Conservation (phyloP, 495 filamentous ascomycete genomes). For the Amphirosellinia nigrospora region DNA sequence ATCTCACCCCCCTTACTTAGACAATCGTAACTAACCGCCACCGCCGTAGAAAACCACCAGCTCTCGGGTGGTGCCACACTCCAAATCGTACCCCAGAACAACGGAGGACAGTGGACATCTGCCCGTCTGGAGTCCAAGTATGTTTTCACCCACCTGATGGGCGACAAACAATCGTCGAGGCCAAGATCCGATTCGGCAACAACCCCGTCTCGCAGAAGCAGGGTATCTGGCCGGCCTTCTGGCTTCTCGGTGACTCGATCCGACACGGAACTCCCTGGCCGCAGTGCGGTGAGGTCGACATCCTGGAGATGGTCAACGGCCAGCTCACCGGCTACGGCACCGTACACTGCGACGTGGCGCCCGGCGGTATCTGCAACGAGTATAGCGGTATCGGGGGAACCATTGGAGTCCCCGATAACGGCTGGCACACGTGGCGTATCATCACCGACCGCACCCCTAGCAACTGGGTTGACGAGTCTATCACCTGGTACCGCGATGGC, state of each 20-base stretch:
- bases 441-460: slow-evolving; percentile 48
- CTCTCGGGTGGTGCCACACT: slow-evolving; percentile 50
- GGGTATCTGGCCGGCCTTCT: slow-evolving; percentile 63
- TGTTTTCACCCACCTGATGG: slow-evolving; percentile 51
- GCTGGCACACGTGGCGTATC: slow-evolving; percentile 56
- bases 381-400: slow-evolving; percentile 44
- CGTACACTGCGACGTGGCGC: slow-evolving; percentile 51
- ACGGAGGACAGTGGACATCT: slow-evolving; percentile 52
- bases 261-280: slow-evolving; percentile 52
- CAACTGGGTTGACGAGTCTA: slow-evolving; percentile 49
- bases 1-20: not conserved
- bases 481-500: slow-evolving; percentile 57
- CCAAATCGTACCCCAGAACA: slow-evolving; percentile 53
- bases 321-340: slow-evolving; percentile 52
- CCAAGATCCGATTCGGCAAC: slow-evolving; percentile 50
- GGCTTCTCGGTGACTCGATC: slow-evolving; percentile 54
- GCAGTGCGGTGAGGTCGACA: slow-evolving; percentile 57
- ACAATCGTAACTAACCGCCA: not conserved
- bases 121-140: slow-evolving; percentile 55
- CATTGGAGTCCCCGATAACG: slow-evolving; percentile 46
- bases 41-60: slow-evolving; percentile 43
- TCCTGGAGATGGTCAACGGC: slow-evolving; percentile 57
- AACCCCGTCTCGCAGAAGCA: slow-evolving; percentile 45
- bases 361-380: slow-evolving; percentile 56
- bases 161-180: slow-evolving; percentile 48